These are phyloP conservation scores for Heliosperma pusillum DNA, from an alignment of 148 eudicot species.

Conservation along the genomic window DNA sequence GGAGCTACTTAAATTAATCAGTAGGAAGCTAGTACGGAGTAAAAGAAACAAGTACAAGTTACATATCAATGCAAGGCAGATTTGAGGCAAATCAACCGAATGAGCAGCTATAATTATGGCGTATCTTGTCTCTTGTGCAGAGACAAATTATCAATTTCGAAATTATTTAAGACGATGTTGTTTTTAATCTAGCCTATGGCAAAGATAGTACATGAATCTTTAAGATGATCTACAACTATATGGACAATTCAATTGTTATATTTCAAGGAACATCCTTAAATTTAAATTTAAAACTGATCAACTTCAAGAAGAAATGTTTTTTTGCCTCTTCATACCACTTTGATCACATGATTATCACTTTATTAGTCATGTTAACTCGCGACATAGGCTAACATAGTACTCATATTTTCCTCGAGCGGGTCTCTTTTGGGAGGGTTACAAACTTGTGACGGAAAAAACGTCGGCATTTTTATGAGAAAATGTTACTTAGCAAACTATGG, in stretches of 20 bases:
- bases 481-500: too few relatives aligned
- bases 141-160: slow-evolving; percentile 19
- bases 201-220: too few relatives aligned
- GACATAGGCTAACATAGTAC: too few relatives aligned
- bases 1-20: neutral
- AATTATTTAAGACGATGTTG: neutral
- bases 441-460: too few relatives aligned
- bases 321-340: slow-evolving; percentile 17
- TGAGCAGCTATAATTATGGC: slow-evolving; percentile 15
- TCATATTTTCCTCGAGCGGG: too few relatives aligned
- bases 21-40: neutral
- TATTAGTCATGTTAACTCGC: too few relatives aligned
- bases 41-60: neutral
- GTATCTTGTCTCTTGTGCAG: slow-evolving; percentile 4
- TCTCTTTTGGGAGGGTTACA: too few relatives aligned
- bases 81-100: neutral
- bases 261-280: slow-evolving; percentile 15
- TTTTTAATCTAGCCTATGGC: too few relatives aligned
- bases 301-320: slow-evolving; percentile 5
- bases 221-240: too few relatives aligned
- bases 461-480: too few relatives aligned
- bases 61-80: neutral
- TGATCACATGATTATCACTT: too few relatives aligned
- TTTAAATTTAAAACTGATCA: neutral
- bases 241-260: too few relatives aligned